Evolutionary conservation across 805 yeast species (phyloP).

Genomic region (Spencermartinsiella europaea): DNA sequence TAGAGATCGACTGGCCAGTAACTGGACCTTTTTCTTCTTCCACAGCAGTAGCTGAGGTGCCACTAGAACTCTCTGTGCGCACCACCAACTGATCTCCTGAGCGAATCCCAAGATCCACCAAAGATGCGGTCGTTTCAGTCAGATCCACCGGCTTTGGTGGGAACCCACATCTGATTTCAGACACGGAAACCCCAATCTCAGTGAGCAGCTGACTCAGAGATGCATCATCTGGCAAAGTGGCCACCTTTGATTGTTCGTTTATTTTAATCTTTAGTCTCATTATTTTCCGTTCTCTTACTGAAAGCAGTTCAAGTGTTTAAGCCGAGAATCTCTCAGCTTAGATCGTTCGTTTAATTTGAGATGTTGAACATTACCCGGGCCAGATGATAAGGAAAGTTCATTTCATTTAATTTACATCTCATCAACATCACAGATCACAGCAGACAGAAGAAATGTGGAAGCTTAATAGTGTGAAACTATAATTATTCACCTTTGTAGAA

Average conservation of each 20-base stretch:
- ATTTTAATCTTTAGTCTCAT: slow-evolving; percentile 34
- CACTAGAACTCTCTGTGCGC: slow-evolving; percentile 18
- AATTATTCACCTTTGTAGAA: no score
- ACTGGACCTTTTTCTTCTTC: slow-evolving; percentile 9
- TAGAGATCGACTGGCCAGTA: neutral
- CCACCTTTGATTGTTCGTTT: slow-evolving; percentile 28
- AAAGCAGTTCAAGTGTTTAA: neutral
- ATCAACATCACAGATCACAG: no score
- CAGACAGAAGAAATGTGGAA: no score
- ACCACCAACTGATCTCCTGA: slow-evolving; percentile 57
- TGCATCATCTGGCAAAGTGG: slow-evolving; percentile 37
- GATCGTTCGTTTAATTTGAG: no score
- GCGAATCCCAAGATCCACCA: slow-evolving; percentile 41
- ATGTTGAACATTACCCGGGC: no score
- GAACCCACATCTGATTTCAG: slow-evolving; percentile 47
- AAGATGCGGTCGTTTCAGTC: slow-evolving; percentile 16
- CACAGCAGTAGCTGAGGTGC: neutral
- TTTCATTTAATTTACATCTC: no score
- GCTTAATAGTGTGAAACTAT: no score
- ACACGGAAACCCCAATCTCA: slow-evolving; percentile 15
- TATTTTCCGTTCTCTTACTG: neutral
- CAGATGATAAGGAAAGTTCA: no score
- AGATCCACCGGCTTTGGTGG: slow-evolving; percentile 51
- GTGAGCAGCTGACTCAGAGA: slow-evolving; percentile 32
- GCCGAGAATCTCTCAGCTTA: no score